phyloP scores from a whole-genome alignment of 768 basidiomycete species.

The Galerina marginata region DNA sequence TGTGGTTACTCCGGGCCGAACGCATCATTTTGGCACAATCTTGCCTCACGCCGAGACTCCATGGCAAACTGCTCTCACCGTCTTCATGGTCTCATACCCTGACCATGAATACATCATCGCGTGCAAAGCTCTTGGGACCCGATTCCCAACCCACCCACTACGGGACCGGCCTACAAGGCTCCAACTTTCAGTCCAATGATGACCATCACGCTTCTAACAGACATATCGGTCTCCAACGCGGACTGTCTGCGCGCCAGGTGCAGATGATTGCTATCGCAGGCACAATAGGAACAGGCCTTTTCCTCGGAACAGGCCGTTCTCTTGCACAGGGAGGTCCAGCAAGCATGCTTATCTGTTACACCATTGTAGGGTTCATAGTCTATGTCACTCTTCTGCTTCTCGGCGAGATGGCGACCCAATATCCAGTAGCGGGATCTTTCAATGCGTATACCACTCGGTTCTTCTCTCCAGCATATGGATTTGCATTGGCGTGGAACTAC shows the following conservation, averaged over 20 bases:
- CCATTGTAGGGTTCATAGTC: constrained; percentile 74
- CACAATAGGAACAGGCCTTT: constrained; percentile 63
- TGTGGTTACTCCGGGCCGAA: not conserved
- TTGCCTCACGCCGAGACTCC: not conserved
- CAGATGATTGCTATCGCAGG: constrained; percentile 91
- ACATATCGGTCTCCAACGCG: constrained; percentile 56
- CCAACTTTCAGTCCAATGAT: not conserved
- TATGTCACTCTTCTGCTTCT: constrained; percentile 78
- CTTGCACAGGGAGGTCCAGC: constrained; percentile 86
- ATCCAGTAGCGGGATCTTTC: constrained; percentile 89
- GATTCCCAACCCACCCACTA: constrained; percentile 16
- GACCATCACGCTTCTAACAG: not conserved
- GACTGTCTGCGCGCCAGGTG: constrained; percentile 78
- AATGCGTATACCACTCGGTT: constrained; percentile 86
- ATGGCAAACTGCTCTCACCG: not conserved
- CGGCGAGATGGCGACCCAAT: constrained; percentile 91
- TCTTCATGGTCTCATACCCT: not conserved
- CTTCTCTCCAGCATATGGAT: constrained; percentile 87
- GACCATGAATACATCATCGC: constrained; percentile 8
- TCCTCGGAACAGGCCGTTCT: constrained; percentile 73
- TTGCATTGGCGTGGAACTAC: constrained; percentile 89
- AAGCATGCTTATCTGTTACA: constrained; percentile 85
- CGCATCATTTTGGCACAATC: constrained; percentile 16
- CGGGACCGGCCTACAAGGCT: constrained; percentile 13
- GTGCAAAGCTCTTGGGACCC: constrained; percentile 3